phyloP scores from a whole-genome alignment of 805 yeast genomes.

The Teunomyces stri region DNA sequence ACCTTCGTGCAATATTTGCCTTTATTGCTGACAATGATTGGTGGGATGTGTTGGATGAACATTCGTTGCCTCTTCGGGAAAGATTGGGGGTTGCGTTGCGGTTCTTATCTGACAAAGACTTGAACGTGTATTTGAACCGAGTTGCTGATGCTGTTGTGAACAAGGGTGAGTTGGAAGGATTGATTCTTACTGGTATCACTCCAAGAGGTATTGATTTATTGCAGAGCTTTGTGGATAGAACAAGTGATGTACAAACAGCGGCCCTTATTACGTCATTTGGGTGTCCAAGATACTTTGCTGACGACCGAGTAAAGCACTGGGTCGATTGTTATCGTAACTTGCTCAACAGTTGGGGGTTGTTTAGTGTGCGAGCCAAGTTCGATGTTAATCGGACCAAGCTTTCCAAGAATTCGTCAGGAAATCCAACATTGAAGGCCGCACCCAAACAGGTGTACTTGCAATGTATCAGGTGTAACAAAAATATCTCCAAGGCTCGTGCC shows the following conservation, averaged over 20 bases:
- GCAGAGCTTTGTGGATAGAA: slow-evolving; percentile 84
- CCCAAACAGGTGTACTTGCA: slow-evolving; percentile 79
- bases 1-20: slow-evolving; percentile 87
- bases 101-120: slow-evolving; percentile 75
- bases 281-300: slow-evolving; percentile 78
- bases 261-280: slow-evolving; percentile 78
- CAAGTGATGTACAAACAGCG: slow-evolving; percentile 90
- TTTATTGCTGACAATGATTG: slow-evolving; percentile 92
- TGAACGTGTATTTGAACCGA: slow-evolving; percentile 66
- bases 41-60: slow-evolving; percentile 93
- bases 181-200: slow-evolving; percentile 88
- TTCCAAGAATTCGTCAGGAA: slow-evolving; percentile 52
- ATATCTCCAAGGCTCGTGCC: slow-evolving; percentile 43
- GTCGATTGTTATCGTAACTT: slow-evolving; percentile 62
- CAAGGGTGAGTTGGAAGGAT: slow-evolving; percentile 87
- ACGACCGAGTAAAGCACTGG: slow-evolving; percentile 77
- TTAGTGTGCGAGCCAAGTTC: slow-evolving; percentile 75
- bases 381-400: slow-evolving; percentile 75
- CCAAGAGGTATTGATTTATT: slow-evolving; percentile 76
- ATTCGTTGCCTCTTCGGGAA: slow-evolving; percentile 82
- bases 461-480: slow-evolving; percentile 79
- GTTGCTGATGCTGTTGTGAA: slow-evolving; percentile 68
- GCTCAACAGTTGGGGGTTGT: slow-evolving; percentile 78
- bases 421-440: slow-evolving; percentile 44
- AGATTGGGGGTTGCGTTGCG: slow-evolving; percentile 87